These are phyloP conservation scores for Testicularia cyperi DNA, from an alignment of 1,284 basidiomycete genomes.

Conservation along the genomic window DNA sequence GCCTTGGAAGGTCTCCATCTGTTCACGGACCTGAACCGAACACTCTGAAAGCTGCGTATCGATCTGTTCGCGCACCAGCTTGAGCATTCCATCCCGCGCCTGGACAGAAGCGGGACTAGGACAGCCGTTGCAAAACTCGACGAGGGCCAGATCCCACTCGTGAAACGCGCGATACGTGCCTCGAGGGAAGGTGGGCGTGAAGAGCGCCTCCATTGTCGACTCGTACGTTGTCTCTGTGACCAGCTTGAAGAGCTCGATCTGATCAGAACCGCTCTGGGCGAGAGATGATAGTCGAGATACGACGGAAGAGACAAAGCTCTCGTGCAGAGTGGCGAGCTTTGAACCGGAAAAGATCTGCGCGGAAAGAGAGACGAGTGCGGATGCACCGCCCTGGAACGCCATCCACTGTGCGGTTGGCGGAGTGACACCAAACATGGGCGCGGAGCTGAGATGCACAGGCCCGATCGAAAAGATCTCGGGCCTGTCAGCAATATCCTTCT, in stretches of 20 bases:
- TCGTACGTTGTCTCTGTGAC: constrained; percentile 1
- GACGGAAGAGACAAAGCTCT: background rate
- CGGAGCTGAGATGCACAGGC: constrained; percentile 2
- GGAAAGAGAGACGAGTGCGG: background rate
- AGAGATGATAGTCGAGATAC: background rate
- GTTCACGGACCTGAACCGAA: constrained; percentile 7
- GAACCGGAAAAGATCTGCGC: constrained; percentile 10
- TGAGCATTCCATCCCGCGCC: constrained; percentile 4
- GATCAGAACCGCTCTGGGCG: background rate
- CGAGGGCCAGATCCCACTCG: constrained; percentile 8
- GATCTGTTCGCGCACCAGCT: constrained; percentile 1
- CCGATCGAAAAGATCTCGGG: constrained; percentile 2
- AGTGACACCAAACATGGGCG: constrained; percentile 13
- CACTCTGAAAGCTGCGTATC: constrained; percentile 5
- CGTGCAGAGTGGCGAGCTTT: constrained; percentile 1
- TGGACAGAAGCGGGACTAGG: background rate
- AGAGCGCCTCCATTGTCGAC: constrained; percentile 14
- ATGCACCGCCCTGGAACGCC: constrained; percentile 2
- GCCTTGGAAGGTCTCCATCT: constrained; percentile 1
- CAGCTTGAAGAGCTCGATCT: background rate
- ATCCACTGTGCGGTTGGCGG: constrained; percentile 1
- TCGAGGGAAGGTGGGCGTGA: constrained; percentile 2
- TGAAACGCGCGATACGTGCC: constrained; percentile 3
- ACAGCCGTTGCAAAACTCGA: background rate
- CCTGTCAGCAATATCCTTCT: constrained; percentile 9